A percentile compares a stretch with the other conserved stretches of the same genome.
These are phyloP conservation scores for Solanum neorickii DNA, from an alignment of 257 asterid species.

Conservation along the genomic window DNA sequence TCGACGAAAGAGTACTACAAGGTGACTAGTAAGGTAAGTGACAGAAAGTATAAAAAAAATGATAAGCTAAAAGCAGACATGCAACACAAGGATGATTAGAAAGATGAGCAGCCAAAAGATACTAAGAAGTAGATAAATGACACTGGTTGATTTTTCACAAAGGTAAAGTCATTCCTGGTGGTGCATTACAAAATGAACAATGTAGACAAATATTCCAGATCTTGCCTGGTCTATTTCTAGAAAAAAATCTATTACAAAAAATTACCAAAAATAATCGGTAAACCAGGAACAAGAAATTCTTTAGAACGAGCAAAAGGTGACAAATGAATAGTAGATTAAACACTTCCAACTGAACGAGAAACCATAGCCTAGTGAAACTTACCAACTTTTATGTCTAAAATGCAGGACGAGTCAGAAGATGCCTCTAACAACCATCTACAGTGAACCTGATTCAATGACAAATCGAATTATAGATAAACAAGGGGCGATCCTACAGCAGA, in stretches of 20 bases:
- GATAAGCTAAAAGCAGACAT: neutral
- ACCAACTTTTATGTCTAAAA: constrained; percentile 72
- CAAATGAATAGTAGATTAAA: neutral
- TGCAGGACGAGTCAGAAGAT: constrained; percentile 48
- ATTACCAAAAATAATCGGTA: neutral
- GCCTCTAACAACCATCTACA: constrained; percentile 64
- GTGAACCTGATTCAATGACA: constrained; percentile 52
- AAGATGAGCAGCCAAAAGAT: neutral
- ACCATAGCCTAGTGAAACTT: constrained; percentile 9
- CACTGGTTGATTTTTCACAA: neutral
- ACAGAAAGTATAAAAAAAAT: neutral
- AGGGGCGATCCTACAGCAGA: neutral
- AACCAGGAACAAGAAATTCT: neutral
- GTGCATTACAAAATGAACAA: neutral
- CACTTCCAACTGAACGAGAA: neutral
- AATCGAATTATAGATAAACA: neutral
- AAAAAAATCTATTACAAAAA: neutral
- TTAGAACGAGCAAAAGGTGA: neutral
- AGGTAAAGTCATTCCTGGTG: neutral
- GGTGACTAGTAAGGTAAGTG: neutral
- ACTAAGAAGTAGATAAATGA: neutral
- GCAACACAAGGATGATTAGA: neutral
- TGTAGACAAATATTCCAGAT: neutral
- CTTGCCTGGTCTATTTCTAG: neutral
- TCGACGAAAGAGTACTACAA: neutral